Conservation (phyloP, 2,329 filamentous ascomycete genomes). For the Hypomyces rosellus region DNA sequence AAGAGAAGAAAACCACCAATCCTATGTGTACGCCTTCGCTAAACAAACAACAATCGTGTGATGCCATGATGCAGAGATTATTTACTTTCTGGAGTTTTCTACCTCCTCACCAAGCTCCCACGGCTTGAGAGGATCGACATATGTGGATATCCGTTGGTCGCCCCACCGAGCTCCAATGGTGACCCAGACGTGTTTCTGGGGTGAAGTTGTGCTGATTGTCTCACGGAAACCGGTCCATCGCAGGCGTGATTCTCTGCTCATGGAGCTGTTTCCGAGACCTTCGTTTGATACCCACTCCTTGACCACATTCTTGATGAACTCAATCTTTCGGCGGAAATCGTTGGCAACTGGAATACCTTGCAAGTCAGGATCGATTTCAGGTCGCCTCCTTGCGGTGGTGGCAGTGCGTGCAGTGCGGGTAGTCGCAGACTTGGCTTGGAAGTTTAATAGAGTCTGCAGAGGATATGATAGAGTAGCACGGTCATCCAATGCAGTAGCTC, state of each 20-base stretch:
- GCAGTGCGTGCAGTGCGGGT: slow-evolving; percentile 37
- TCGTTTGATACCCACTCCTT: slow-evolving; percentile 65
- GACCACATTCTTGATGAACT: slow-evolving; percentile 63
- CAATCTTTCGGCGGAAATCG: slow-evolving; percentile 65
- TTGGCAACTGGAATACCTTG: slow-evolving; percentile 65
- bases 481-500: slow-evolving; percentile 62
- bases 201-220: slow-evolving; percentile 41
- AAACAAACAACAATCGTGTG: not conserved
- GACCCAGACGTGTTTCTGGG: slow-evolving; percentile 62
- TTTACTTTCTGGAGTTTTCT: slow-evolving; percentile 30
- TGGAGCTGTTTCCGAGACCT: slow-evolving; percentile 62
- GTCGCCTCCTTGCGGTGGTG: slow-evolving; percentile 46
- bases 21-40: not conserved
- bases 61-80: not conserved
- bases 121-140: slow-evolving; percentile 50
- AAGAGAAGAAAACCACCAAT: not conserved
- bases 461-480: slow-evolving; percentile 67
- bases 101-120: slow-evolving; percentile 49
- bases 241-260: slow-evolving; percentile 47
- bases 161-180: slow-evolving; percentile 59
- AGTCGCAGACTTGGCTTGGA: slow-evolving; percentile 41
- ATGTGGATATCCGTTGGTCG: slow-evolving; percentile 48
- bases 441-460: slow-evolving; percentile 67
- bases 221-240: slow-evolving; percentile 56
- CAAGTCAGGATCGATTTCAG: slow-evolving; percentile 54